These are phyloP conservation scores for Phytopythium chamaehyphon DNA, from an alignment of 352 stramenopile species.

Conservation along the genomic window DNA sequence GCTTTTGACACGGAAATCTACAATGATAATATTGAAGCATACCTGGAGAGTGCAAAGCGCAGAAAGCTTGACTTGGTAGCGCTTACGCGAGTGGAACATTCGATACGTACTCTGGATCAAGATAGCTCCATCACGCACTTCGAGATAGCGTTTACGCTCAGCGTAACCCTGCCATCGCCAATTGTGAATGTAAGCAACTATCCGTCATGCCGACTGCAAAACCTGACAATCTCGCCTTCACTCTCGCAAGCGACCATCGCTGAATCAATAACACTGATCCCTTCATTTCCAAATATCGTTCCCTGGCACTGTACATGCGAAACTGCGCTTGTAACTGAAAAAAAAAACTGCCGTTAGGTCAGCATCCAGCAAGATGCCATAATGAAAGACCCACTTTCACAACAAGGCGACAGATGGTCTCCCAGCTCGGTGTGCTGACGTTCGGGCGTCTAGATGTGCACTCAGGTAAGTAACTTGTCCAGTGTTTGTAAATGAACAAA, in stretches of 20 bases:
- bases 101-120: conserved; percentile 40
- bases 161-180: conserved; percentile 16
- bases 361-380: not conserved
- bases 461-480: not conserved
- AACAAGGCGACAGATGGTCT: conserved; percentile 59
- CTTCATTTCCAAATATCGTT: conserved; percentile 34
- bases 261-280: conserved; percentile 48
- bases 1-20: not conserved
- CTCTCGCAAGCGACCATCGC: conserved; percentile 36
- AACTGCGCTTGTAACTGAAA: conserved; percentile 67
- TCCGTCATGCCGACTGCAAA: no score
- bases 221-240: conserved; percentile 30
- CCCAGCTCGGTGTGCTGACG: conserved; percentile 54
- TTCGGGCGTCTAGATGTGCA: conserved; percentile 37
- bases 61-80: conserved; percentile 21
- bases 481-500: not conserved
- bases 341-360: not conserved
- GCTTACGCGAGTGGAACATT: conserved; percentile 20
- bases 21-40: not conserved
- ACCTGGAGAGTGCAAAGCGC: conserved; percentile 30
- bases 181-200: not conserved
- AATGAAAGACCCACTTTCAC: conserved; percentile 55
- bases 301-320: conserved; percentile 60
- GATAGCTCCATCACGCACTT: conserved; percentile 28
- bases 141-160: conserved; percentile 25